A percentile compares a stretch with the other conserved stretches of the same genome.
Evolutionary conservation across 768 basidiomycete genomes (phyloP).

Genomic region (Russula vinacea): DNA sequence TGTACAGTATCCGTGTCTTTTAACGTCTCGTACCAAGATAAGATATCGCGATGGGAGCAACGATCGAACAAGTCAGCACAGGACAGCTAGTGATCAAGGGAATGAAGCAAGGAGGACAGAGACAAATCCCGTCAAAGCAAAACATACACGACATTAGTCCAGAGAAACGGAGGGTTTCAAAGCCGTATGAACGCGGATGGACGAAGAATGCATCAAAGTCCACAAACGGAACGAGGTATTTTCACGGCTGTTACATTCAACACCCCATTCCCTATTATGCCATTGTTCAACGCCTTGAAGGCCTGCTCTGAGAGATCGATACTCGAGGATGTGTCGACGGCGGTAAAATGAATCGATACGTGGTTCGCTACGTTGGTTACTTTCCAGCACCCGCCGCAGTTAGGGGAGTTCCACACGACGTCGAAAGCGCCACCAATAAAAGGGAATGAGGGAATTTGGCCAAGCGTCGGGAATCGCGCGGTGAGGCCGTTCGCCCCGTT

Average conservation of each 20-base stretch:
- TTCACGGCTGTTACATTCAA: constrained; percentile 35
- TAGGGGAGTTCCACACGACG: constrained; percentile 48
- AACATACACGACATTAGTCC: not conserved
- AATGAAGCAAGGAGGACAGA: not conserved
- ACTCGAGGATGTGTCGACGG: constrained; percentile 48
- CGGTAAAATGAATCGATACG: constrained; percentile 47
- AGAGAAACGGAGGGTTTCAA: not conserved
- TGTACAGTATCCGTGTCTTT: too few relatives aligned
- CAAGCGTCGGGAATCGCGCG: constrained; percentile 48
- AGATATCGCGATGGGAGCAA: too few relatives aligned
- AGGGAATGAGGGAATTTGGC: constrained; percentile 55
- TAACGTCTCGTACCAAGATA: too few relatives aligned
- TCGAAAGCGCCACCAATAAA: constrained; percentile 54
- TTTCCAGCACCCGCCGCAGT: constrained; percentile 61
- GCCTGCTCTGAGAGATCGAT: constrained; percentile 42
- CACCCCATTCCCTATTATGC: constrained; percentile 31
- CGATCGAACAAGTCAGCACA: too few relatives aligned
- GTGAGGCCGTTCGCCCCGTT: constrained; percentile 52
- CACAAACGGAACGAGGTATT: constrained; percentile 33
- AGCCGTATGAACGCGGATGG: not conserved
- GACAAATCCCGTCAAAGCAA: not conserved
- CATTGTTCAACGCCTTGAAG: constrained; percentile 35
- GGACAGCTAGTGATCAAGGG: too few relatives aligned
- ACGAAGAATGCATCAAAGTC: constrained; percentile 11
- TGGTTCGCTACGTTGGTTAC: constrained; percentile 45